phyloP scores from a whole-genome alignment of 192 early-diverging fungal species.

The Chytriomyces confervae region DNA sequence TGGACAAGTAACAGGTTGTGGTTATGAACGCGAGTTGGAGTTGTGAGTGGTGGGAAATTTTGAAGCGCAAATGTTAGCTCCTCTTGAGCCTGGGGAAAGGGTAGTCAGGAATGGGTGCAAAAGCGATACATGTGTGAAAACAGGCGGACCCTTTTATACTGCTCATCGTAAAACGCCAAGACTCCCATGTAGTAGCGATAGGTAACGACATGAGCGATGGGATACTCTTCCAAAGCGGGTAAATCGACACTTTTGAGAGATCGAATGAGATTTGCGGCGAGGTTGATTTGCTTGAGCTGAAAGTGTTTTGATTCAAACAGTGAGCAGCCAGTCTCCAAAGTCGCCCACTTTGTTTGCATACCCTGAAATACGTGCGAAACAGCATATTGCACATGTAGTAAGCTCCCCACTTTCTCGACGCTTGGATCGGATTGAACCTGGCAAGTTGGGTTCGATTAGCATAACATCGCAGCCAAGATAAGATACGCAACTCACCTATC shows the following conservation, averaged over 20 bases:
- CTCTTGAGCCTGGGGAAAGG: slow-evolving; percentile 54
- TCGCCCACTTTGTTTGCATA: slow-evolving; percentile 35
- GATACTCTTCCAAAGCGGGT: slow-evolving; percentile 75
- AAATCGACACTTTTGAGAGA: slow-evolving; percentile 76
- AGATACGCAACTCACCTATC: slow-evolving; percentile 65
- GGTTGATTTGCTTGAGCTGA: slow-evolving; percentile 75
- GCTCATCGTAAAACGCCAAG: slow-evolving; percentile 83
- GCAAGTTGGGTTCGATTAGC: background rate
- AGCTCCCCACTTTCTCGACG: slow-evolving; percentile 91
- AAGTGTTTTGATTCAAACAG: background rate
- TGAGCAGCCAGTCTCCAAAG: background rate
- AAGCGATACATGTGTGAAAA: background rate
- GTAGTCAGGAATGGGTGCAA: background rate
- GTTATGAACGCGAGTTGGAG: slow-evolving; percentile 31
- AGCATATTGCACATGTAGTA: slow-evolving; percentile 86
- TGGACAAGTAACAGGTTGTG: slow-evolving; percentile 79
- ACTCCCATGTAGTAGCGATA: slow-evolving; percentile 88
- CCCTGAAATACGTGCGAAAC: slow-evolving; percentile 87
- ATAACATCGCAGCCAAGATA: slow-evolving; percentile 6
- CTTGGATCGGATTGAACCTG: slow-evolving; percentile 6
- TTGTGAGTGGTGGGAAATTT: slow-evolving; percentile 48
- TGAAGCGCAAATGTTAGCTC: slow-evolving; percentile 56
- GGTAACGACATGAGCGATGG: slow-evolving; percentile 83
- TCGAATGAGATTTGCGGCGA: slow-evolving; percentile 82
- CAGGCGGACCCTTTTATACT: slow-evolving; percentile 66